phyloP scores from a whole-genome alignment of 2,329 filamentous ascomycete genomes.

The Phaeoacremonium minimum region DNA sequence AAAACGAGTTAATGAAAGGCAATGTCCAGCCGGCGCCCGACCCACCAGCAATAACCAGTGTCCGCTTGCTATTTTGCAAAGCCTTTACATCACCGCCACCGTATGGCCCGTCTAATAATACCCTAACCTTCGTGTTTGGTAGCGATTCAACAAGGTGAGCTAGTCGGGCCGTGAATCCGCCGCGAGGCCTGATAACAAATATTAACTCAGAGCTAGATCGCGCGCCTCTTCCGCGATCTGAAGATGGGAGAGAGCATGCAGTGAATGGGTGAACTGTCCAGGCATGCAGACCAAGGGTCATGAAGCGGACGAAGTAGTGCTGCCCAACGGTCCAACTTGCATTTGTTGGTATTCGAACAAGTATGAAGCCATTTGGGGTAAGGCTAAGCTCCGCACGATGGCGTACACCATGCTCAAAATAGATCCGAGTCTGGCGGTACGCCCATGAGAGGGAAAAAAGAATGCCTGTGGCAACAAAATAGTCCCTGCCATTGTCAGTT shows the following conservation, averaged over 20 bases:
- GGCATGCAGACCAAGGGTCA: conserved; percentile 5
- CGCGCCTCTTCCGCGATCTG: conserved; percentile 1
- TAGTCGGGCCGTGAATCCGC: conserved; percentile 5
- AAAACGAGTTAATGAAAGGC: conserved; percentile 5
- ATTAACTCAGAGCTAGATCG: conserved; percentile 1
- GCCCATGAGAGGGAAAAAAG: conserved; percentile 4
- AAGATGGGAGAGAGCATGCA: conserved; percentile 7
- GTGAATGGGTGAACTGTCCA: conserved; percentile 12
- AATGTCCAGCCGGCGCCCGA: conserved; percentile 4
- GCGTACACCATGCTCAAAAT: conserved; percentile 5
- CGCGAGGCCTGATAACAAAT: conserved; percentile 5
- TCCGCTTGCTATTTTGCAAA: background rate
- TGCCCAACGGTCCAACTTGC: conserved; percentile 4
- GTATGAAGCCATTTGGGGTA: background rate
- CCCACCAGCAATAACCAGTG: conserved; percentile 4
- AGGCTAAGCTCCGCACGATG: conserved; percentile 1
- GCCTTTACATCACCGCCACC: conserved; percentile 1
- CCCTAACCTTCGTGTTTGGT: background rate
- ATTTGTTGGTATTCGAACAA: conserved; percentile 3
- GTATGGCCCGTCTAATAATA: conserved; percentile 5
- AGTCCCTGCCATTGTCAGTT: too few species aligned
- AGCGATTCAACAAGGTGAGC: background rate
- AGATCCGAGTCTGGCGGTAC: conserved; percentile 5
- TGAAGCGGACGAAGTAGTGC: conserved; percentile 10
- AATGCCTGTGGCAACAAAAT: conserved; percentile 4